A percentile compares a stretch with the other conserved stretches of the same genome.
Conservation (phyloP, 352 stramenopile species). For the Globisporangium paroecandrum region DNA sequence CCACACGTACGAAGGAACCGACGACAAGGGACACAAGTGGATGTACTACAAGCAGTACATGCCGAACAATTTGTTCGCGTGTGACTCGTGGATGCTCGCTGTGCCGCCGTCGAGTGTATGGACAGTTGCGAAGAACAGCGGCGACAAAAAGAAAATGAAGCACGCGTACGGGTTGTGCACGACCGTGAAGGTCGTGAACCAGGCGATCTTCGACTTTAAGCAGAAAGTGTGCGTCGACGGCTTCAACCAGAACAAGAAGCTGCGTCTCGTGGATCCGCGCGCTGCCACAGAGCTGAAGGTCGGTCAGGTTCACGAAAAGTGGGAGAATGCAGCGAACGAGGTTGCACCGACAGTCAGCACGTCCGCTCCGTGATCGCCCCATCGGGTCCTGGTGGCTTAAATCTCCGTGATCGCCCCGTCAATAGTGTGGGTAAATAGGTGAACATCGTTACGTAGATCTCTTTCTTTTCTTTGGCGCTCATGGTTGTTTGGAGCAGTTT, state of each 20-base stretch:
- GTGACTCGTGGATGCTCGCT: slow-evolving; percentile 72
- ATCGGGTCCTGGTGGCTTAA: too few species aligned
- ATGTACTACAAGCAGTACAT: slow-evolving; percentile 63
- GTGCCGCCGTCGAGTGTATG: slow-evolving; percentile 55
- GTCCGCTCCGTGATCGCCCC: not conserved
- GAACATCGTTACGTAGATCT: slow-evolving; percentile 2
- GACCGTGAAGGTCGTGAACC: slow-evolving; percentile 70
- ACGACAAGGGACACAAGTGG: slow-evolving; percentile 52
- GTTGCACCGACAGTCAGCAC: slow-evolving; percentile 7
- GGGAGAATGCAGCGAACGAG: slow-evolving; percentile 37
- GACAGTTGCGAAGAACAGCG: slow-evolving; percentile 47
- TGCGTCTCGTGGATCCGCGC: slow-evolving; percentile 50
- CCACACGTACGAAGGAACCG: slow-evolving; percentile 37
- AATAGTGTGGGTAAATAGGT: not conserved
- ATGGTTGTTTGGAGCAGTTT: not conserved
- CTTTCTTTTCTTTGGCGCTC: not conserved
- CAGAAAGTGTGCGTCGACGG: slow-evolving; percentile 47
- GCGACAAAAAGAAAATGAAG: slow-evolving; percentile 44
- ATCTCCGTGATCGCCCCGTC: not conserved
- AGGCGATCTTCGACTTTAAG: slow-evolving; percentile 64
- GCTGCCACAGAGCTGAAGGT: slow-evolving; percentile 39
- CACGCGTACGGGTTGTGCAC: slow-evolving; percentile 79
- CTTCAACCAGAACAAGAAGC: slow-evolving; percentile 65
- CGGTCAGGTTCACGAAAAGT: slow-evolving; percentile 37
- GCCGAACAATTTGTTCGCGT: slow-evolving; percentile 69